These are phyloP conservation scores for Amanita rubescens DNA, from an alignment of 768 basidiomycete genomes.

Conservation along the genomic window DNA sequence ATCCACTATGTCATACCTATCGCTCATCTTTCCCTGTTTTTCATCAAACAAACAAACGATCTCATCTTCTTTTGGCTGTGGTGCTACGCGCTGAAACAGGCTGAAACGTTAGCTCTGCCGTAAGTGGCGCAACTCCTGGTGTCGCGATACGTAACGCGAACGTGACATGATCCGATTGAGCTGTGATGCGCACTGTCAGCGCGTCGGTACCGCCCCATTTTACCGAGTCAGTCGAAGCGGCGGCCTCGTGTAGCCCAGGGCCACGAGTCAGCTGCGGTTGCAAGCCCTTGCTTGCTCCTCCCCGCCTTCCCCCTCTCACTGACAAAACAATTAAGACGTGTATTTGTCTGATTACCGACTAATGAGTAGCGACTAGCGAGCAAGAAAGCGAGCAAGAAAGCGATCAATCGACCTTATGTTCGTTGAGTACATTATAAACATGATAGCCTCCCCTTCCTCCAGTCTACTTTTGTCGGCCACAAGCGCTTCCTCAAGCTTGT, in stretches of 20 bases:
- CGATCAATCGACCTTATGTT: too few relatives aligned
- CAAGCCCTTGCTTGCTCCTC: not conserved
- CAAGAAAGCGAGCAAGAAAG: not conserved
- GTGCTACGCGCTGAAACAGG: too few relatives aligned
- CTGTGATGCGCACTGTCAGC: not conserved
- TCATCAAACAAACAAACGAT: too few relatives aligned
- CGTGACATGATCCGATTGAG: not conserved
- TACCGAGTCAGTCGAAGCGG: constrained; percentile 6
- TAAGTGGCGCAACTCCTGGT: too few relatives aligned
- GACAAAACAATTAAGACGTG: not conserved
- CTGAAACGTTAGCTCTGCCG: too few relatives aligned
- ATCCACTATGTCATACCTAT: too few relatives aligned
- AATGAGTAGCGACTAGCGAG: not conserved
- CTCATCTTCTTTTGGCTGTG: too few relatives aligned
- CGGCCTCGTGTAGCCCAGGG: not conserved
- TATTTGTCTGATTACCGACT: not conserved
- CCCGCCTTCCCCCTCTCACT: not conserved
- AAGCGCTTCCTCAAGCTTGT: not conserved
- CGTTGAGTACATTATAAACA: not conserved
- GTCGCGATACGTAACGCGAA: not conserved
- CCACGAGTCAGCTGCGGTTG: not conserved
- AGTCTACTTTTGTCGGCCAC: not conserved
- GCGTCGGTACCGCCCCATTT: not conserved
- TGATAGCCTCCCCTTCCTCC: not conserved
- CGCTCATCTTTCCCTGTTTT: too few relatives aligned